Percentiles rank a stretch among this genome's conserved stretches.
These are phyloP conservation scores for Backusella morwellensis DNA, from an alignment of 192 early-diverging fungal genomes.

Conservation along the genomic window DNA sequence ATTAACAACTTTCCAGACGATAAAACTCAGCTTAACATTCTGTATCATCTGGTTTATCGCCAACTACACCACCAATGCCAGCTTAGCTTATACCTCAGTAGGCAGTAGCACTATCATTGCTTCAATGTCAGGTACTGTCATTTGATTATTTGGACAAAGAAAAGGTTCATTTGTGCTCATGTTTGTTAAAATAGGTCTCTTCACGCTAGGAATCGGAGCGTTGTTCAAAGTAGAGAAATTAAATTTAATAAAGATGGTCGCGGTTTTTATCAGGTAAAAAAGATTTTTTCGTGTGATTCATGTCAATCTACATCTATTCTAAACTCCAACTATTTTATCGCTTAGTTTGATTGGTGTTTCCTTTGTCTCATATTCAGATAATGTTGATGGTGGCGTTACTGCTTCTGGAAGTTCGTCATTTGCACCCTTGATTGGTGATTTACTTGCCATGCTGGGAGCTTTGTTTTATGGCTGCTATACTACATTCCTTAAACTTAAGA, in stretches of 20 bases:
- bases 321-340: background rate
- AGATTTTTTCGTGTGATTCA: background rate
- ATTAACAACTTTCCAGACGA: slow-evolving; percentile 40
- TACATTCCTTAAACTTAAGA: slow-evolving; percentile 66
- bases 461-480: slow-evolving; percentile 80
- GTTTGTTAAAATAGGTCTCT: slow-evolving; percentile 46
- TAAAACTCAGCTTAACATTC: slow-evolving; percentile 62
- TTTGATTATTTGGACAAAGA: background rate
- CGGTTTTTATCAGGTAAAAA: slow-evolving; percentile 56
- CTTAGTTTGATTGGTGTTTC: slow-evolving; percentile 62
- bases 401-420: slow-evolving; percentile 7
- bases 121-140: slow-evolving; percentile 57
- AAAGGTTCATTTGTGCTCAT: background rate
- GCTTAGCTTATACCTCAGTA: slow-evolving; percentile 71
- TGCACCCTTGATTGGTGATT: slow-evolving; percentile 58
- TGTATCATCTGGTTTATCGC: slow-evolving; percentile 80
- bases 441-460: slow-evolving; percentile 68
- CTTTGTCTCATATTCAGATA: slow-evolving; percentile 54
- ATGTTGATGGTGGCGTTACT: slow-evolving; percentile 27
- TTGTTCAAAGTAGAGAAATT: slow-evolving; percentile 58
- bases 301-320: background rate
- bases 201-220: slow-evolving; percentile 70
- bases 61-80: slow-evolving; percentile 70
- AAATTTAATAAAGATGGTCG: slow-evolving; percentile 48
- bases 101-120: slow-evolving; percentile 73